A percentile compares a stretch with the other conserved stretches of the same genome.
phyloP scores from a whole-genome alignment of 352 stramenopile species.

The Salisapilia sapeloensis region DNA sequence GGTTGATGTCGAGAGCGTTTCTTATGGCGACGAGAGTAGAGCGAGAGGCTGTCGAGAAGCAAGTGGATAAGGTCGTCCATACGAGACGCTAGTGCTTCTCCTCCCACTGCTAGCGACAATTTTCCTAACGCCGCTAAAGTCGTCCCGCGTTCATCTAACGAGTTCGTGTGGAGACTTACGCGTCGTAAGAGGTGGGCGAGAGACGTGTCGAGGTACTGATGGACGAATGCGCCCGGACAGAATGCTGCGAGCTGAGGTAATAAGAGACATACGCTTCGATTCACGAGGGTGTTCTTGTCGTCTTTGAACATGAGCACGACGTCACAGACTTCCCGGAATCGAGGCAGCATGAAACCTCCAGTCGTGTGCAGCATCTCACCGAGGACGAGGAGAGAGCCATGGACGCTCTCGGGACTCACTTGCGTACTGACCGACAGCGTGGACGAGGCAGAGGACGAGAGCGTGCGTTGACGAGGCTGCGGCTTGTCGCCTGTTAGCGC shows the following conservation, averaged over 20 bases:
- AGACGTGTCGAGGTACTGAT: slow-evolving; percentile 81
- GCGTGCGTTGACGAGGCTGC: slow-evolving; percentile 4
- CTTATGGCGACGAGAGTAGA: slow-evolving; percentile 20
- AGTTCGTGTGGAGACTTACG: slow-evolving; percentile 30
- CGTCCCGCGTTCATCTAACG: slow-evolving; percentile 45
- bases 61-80: too few relatives aligned
- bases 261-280: slow-evolving; percentile 60
- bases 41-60: slow-evolving; percentile 44
- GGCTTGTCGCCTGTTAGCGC: slow-evolving; percentile 16
- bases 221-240: slow-evolving; percentile 86
- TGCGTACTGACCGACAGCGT: slow-evolving; percentile 6
- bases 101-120: slow-evolving; percentile 80
- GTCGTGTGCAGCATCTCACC: slow-evolving; percentile 90
- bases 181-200: slow-evolving; percentile 76
- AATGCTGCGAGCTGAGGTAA: slow-evolving; percentile 88
- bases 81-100: slow-evolving; percentile 16
- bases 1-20: slow-evolving; percentile 44
- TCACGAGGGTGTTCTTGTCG: slow-evolving; percentile 77
- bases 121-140: slow-evolving; percentile 89
- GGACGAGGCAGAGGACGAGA: slow-evolving; percentile 3
- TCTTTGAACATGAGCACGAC: slow-evolving; percentile 89
- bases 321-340: slow-evolving; percentile 92
- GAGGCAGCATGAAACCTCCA: slow-evolving; percentile 92
- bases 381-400: slow-evolving; percentile 93
- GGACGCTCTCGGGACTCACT: slow-evolving; percentile 39